These are phyloP conservation scores for Coemansia sp. DNA, from an alignment of 192 early-diverging fungal genomes.

Conservation along the genomic window DNA sequence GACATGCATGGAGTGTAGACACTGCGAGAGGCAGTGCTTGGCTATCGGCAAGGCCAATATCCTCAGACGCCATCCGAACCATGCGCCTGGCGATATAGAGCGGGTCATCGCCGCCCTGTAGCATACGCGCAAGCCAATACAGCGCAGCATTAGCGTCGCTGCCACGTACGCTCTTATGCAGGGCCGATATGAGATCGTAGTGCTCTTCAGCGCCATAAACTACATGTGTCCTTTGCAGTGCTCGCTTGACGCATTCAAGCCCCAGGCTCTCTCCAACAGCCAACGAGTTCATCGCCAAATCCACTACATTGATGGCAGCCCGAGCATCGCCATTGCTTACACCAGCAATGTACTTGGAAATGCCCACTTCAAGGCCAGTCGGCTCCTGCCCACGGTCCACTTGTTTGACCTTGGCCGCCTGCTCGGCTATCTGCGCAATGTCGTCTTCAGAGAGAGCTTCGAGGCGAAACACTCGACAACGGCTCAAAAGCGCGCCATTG, in stretches of 20 bases:
- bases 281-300: constrained; percentile 41
- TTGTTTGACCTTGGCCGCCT: constrained; percentile 61
- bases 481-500: constrained; percentile 75
- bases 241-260: constrained; percentile 62
- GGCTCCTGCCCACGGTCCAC: constrained; percentile 28
- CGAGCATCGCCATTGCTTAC: constrained; percentile 77
- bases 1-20: constrained; percentile 78
- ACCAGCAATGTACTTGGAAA: constrained; percentile 56
- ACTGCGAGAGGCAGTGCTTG: constrained; percentile 72
- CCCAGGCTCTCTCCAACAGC: constrained; percentile 28
- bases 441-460: constrained; percentile 62
- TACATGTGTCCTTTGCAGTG: constrained; percentile 79
- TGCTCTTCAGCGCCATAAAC: constrained; percentile 87
- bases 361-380: constrained; percentile 38
- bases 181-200: constrained; percentile 85
- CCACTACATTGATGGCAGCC: constrained; percentile 33
- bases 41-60: constrained; percentile 85
- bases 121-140: constrained; percentile 91
- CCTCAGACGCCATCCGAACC: constrained; percentile 81
- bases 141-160: constrained; percentile 75
- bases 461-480: constrained; percentile 78
- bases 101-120: constrained; percentile 87
- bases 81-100: constrained; percentile 82
- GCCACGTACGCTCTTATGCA: constrained; percentile 90
- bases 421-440: constrained; percentile 62